Conservation (phyloP, 257 asterid species). For the Scutellaria galericulata region DNA sequence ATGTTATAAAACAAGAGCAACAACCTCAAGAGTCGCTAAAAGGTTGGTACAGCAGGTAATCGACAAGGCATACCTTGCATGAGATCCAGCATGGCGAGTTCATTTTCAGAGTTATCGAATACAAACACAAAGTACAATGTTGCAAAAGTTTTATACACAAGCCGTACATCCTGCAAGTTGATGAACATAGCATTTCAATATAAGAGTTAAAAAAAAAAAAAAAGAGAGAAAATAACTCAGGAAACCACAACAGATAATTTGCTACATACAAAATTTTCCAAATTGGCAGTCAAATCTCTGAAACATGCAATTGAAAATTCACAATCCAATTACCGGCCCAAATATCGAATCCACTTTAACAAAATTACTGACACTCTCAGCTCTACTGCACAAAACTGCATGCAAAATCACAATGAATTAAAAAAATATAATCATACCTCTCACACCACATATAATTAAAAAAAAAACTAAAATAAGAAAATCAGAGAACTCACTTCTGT, state of each 20-base stretch:
- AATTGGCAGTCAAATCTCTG: not conserved
- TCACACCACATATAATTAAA: not conserved
- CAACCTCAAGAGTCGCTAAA: conserved; percentile 16
- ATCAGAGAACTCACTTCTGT: conserved; percentile 58
- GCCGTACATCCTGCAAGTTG: conserved; percentile 72
- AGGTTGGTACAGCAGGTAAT: conserved; percentile 20
- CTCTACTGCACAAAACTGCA: conserved; percentile 86
- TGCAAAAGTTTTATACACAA: conserved; percentile 90
- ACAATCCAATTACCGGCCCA: conserved; percentile 58
- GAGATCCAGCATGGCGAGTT: conserved; percentile 98
- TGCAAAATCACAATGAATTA: conserved; percentile 25
- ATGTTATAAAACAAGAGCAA: not conserved
- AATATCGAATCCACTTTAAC: conserved; percentile 77
- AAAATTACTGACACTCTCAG: conserved; percentile 83
- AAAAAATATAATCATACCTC: not conserved
- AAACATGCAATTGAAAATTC: conserved; percentile 29
- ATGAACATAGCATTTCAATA: conserved; percentile 13
- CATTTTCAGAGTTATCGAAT: conserved; percentile 84
- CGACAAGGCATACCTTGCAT: conserved; percentile 78
- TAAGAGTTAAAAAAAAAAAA: not conserved
- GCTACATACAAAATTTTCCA: no score
- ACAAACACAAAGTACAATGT: conserved; percentile 81
- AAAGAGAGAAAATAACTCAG: not conserved
- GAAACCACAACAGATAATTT: no score
- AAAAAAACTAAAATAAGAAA: not conserved